A percentile compares a stretch with the other conserved stretches of the same genome.
Evolutionary conservation across 75 land plant genomes (phyloP).

Genomic region (Adiantum capillusveneris): DNA sequence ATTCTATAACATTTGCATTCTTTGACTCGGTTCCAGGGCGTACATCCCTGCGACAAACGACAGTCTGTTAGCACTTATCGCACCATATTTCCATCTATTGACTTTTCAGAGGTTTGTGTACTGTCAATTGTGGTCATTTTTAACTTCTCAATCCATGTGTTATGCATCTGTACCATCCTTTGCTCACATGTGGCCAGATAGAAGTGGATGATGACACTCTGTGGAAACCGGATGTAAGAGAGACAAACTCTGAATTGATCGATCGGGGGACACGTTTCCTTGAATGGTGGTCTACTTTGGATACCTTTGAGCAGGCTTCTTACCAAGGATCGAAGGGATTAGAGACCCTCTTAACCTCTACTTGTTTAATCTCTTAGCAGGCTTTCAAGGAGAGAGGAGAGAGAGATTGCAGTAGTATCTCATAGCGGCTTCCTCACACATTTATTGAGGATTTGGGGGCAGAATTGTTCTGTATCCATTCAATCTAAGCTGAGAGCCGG

Average conservation of each 20-base stretch:
- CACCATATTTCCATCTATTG: constrained; percentile 68
- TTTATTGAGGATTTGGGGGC: constrained; percentile 17
- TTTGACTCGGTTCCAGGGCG: constrained; percentile 39
- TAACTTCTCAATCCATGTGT: not conserved
- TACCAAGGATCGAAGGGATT: not conserved
- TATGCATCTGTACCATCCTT: not conserved
- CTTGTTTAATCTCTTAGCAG: not conserved
- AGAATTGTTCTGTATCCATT: constrained; percentile 17
- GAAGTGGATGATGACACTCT: constrained; percentile 74
- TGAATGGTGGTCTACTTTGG: constrained; percentile 72
- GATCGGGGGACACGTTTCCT: constrained; percentile 62
- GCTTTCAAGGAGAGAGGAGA: constrained; percentile 4
- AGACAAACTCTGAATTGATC: constrained; percentile 53
- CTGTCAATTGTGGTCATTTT: not conserved
- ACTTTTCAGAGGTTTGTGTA: constrained; percentile 65
- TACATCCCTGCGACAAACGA: constrained; percentile 88
- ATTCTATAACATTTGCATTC: too few species aligned
- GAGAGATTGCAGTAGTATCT: constrained; percentile 29
- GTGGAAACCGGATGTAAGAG: constrained; percentile 67
- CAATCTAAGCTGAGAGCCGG: constrained; percentile 11
- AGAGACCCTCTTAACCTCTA: not conserved
- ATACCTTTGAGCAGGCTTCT: too few species aligned
- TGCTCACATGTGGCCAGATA: constrained; percentile 43
- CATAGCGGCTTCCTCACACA: constrained; percentile 31
- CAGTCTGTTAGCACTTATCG: constrained; percentile 55